These are phyloP conservation scores for Alternaria dauci DNA, from an alignment of 2,329 filamentous ascomycete species.

Conservation along the genomic window DNA sequence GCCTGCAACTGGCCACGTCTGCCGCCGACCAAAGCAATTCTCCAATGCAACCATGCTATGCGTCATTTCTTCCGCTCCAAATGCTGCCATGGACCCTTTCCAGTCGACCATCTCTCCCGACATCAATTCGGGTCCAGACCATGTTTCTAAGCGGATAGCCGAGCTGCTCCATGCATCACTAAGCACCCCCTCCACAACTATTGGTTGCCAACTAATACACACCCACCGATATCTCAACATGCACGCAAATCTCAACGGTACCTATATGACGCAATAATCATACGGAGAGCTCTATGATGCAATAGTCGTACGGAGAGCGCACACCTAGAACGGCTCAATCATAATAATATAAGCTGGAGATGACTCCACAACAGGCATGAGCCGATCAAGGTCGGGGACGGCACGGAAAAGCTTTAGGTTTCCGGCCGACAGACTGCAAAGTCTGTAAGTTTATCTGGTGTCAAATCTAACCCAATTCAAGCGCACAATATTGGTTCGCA, in stretches of 20 bases:
- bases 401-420: background rate
- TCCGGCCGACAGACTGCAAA: background rate
- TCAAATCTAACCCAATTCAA: background rate
- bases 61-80: background rate
- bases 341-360: background rate
- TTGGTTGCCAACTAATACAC: conserved; percentile 5
- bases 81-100: background rate
- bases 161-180: conserved; percentile 19
- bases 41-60: background rate
- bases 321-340: background rate
- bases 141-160: conserved; percentile 19
- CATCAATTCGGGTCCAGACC: conserved; percentile 1
- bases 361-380: background rate
- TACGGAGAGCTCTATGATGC: background rate
- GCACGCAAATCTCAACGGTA: background rate
- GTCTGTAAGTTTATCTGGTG: background rate
- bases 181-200: conserved; percentile 12
- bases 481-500: background rate
- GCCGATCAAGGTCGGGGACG: background rate
- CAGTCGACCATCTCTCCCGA: background rate
- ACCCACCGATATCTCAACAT: background rate
- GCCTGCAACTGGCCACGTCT: conserved; percentile 11
- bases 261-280: background rate
- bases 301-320: background rate
- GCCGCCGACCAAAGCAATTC: conserved; percentile 1